A percentile compares a stretch with the other conserved stretches of the same genome.
phyloP scores from a whole-genome alignment of 2,329 filamentous ascomycete genomes.

The Cladobotryum protrusum region DNA sequence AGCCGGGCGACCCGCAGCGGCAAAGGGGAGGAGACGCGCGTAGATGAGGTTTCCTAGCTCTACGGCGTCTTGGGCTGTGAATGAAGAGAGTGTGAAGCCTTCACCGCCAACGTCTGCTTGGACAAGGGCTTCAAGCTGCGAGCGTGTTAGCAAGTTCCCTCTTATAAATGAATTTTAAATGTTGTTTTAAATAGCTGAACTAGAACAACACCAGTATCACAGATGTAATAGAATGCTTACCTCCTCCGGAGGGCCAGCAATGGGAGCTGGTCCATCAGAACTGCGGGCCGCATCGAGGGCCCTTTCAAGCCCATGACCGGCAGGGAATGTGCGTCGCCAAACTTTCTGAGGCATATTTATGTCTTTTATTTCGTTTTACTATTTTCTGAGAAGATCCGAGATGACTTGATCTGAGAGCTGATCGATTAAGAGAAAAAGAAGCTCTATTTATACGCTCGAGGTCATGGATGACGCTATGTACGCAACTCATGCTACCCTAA shows the following conservation, averaged over 20 bases:
- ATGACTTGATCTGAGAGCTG: neutral
- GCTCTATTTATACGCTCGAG: too few species aligned
- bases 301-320: constrained; percentile 22
- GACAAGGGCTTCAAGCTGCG: constrained; percentile 22
- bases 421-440: too few species aligned
- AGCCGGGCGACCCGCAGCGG: constrained; percentile 34
- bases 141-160: neutral
- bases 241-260: constrained; percentile 12
- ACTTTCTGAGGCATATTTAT: constrained; percentile 28
- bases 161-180: neutral
- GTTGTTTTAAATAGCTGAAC: too few species aligned
- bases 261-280: constrained; percentile 8
- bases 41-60: constrained; percentile 59
- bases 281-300: constrained; percentile 18
- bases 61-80: constrained; percentile 60
- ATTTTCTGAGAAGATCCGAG: neutral
- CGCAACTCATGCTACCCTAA: too few species aligned
- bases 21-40: constrained; percentile 51
- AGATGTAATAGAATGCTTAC: constrained; percentile 4
- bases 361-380: neutral
- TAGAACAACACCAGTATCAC: neutral
- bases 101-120: constrained; percentile 29
- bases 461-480: too few species aligned
- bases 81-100: constrained; percentile 42
- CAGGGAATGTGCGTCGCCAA: constrained; percentile 21